Percentiles rank a stretch among this genome's conserved stretches.
Conservation (phyloP, 176 grass and related monocot genomes). For the Elaeis guineensis region DNA sequence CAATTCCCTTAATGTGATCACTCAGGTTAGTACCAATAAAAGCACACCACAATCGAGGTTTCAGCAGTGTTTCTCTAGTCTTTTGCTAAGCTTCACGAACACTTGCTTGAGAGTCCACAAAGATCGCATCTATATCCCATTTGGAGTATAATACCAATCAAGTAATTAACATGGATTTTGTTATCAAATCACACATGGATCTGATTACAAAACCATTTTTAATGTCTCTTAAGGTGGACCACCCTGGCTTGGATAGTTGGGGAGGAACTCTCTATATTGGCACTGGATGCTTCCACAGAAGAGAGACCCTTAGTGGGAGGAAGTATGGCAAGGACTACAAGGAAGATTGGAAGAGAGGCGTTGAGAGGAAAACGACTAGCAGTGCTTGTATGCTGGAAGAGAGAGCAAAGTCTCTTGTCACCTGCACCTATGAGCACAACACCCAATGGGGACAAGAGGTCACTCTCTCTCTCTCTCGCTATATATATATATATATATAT, state of each 20-base stretch:
- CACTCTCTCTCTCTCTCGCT: not conserved
- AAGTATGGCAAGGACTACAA: conserved; percentile 41
- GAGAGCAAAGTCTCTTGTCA: conserved; percentile 35
- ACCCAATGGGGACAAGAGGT: not conserved
- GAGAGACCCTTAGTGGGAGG: conserved; percentile 53
- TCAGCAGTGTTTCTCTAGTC: too few species aligned
- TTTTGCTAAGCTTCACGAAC: too few species aligned
- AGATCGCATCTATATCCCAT: too few species aligned
- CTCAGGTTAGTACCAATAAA: conserved; percentile 14
- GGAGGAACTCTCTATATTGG: conserved; percentile 58
- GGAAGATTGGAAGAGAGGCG: conserved; percentile 40
- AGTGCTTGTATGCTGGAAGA: conserved; percentile 29
- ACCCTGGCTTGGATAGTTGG: conserved; percentile 37
- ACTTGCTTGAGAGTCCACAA: too few species aligned
- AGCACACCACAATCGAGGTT: too few species aligned
- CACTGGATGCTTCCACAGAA: conserved; percentile 78
- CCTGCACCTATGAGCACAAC: conserved; percentile 39
- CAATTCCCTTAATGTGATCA: conserved; percentile 38
- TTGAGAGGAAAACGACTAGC: conserved; percentile 2
- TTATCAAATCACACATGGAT: too few species aligned
- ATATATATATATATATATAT: not conserved
- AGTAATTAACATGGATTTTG: too few species aligned
- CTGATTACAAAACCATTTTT: too few species aligned
- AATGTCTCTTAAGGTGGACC: conserved; percentile 40
- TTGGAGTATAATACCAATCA: too few species aligned